Base-by-base conservation (phyloP, 2,329 filamentous ascomycete species). In the Shiraia bambusicola region DNA sequence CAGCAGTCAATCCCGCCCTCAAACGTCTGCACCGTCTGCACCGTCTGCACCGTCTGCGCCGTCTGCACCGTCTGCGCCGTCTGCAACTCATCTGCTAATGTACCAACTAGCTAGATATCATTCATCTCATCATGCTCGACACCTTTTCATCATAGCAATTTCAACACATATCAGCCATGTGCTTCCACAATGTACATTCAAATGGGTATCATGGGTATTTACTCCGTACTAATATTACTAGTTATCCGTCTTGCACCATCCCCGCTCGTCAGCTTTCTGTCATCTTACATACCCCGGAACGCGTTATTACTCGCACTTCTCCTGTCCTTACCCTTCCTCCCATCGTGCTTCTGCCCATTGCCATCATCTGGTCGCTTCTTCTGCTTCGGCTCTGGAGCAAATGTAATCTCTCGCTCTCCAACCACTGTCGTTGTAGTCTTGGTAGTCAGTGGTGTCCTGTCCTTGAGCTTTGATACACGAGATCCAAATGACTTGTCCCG, bases 291-390 rank as follows among this genome's bases (percentile, higher is more conserved):
- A 60, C 76, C 78, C 65, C 85, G 79, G 66, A 90, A 87, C 28
- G 83, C 83, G 69, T 92, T 91, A 37, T 78, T 79, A 69, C 86
- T 89, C 36, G 87, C 87, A 67, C 85, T 90, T 58, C 87, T 75
- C 58, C 87, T 80, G 19, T 74, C 72, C 42, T 74, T 73, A 46
- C 74, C 70, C 50, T 72, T 73, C 54, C 71, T 72, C 65, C 65
- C 50, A 40, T 64, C 61, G 25, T 59, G 53, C 33, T 61, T 44
- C 42, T 62, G 56, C 6, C 56, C 62, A 17, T 47, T 48, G 7
- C 65, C 65, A 24, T 66, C 63, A 17, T 65, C 63, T 10, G 47
- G 40, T 11, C 42, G 47, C 51, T 61, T 61, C 49, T 57, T 69
- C 59, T 66, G 69, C 57, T 76, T 76, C 66, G 62, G 75, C 48